Percentiles rank a stretch among this genome's conserved stretches.
These are phyloP conservation scores for Termitomyces sp. DNA, from an alignment of 1,284 basidiomycete genomes.

Conservation along the genomic window DNA sequence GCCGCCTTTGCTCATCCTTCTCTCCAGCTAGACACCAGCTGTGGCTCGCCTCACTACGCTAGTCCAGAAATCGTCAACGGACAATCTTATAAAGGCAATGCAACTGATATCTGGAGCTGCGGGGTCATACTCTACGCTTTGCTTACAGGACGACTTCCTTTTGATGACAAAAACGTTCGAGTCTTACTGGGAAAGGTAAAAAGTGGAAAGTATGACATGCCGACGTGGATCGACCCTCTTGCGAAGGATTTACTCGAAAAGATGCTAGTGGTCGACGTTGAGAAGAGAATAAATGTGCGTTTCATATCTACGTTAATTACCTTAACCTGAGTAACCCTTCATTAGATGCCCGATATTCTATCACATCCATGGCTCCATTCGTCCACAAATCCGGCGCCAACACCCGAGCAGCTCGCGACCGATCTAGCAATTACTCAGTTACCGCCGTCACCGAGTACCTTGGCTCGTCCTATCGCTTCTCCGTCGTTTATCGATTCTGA, in stretches of 20 bases:
- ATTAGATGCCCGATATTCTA: conserved; percentile 84
- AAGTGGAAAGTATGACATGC: conserved; percentile 81
- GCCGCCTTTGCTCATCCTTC: conserved; percentile 84
- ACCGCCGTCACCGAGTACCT: conserved; percentile 58
- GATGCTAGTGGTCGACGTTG: conserved; percentile 92
- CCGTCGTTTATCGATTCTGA: conserved; percentile 79
- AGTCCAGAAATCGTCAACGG: conserved; percentile 97
- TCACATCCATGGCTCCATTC: conserved; percentile 77
- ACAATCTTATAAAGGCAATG: conserved; percentile 88
- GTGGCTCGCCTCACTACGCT: conserved; percentile 97
- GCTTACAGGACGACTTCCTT: conserved; percentile 83
- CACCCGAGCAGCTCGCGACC: conserved; percentile 8
- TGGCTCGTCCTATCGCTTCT: conserved; percentile 64
- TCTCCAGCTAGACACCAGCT: conserved; percentile 90
- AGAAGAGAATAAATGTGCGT: conserved; percentile 64
- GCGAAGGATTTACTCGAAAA: conserved; percentile 73
- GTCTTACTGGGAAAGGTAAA: conserved; percentile 89
- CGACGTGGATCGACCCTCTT: conserved; percentile 63
- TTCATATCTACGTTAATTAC: neutral
- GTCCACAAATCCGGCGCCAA: conserved; percentile 31
- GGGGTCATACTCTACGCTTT: conserved; percentile 89
- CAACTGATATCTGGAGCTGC: conserved; percentile 94
- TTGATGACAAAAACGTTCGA: conserved; percentile 84
- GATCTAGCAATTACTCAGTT: conserved; percentile 41
- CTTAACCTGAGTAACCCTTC: neutral